Evolutionary conservation across 179 eudicot species (phyloP).

Genomic region (Gypsophila paniculata): DNA sequence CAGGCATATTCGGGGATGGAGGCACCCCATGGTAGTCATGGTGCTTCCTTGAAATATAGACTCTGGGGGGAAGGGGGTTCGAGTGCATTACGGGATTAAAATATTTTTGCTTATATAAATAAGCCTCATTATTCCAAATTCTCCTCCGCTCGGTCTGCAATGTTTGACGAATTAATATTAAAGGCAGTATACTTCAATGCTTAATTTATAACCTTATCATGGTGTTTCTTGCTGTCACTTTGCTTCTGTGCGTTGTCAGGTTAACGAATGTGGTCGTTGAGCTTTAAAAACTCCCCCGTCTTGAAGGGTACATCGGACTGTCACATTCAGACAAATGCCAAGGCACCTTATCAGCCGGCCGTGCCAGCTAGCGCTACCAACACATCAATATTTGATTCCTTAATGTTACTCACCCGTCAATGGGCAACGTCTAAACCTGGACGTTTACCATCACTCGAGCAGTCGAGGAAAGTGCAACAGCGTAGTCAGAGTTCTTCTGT

Average conservation of each 20-base stretch:
- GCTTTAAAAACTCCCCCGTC: background rate
- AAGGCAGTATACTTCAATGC: too few species aligned
- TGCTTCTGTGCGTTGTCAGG: background rate
- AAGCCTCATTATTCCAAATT: background rate
- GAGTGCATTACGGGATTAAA: too few species aligned
- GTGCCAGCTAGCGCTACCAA: too few species aligned
- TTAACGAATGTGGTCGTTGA: background rate
- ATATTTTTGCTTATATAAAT: too few species aligned
- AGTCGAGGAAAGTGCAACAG: conserved; percentile 21
- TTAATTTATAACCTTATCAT: background rate
- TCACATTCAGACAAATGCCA: background rate
- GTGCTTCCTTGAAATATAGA: too few species aligned
- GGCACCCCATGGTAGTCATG: background rate
- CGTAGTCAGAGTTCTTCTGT: conserved; percentile 32
- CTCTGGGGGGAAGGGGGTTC: too few species aligned
- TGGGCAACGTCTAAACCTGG: conserved; percentile 40
- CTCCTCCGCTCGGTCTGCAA: background rate
- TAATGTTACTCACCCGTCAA: too few species aligned
- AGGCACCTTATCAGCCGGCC: too few species aligned
- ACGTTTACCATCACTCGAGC: conserved; percentile 40
- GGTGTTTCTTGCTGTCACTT: background rate
- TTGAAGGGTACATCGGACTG: too few species aligned
- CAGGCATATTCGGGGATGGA: too few species aligned
- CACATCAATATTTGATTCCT: too few species aligned
- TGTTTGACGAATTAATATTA: background rate